These are phyloP conservation scores for Spathaspora boniae DNA, from an alignment of 805 yeast genomes.

Conservation along the genomic window DNA sequence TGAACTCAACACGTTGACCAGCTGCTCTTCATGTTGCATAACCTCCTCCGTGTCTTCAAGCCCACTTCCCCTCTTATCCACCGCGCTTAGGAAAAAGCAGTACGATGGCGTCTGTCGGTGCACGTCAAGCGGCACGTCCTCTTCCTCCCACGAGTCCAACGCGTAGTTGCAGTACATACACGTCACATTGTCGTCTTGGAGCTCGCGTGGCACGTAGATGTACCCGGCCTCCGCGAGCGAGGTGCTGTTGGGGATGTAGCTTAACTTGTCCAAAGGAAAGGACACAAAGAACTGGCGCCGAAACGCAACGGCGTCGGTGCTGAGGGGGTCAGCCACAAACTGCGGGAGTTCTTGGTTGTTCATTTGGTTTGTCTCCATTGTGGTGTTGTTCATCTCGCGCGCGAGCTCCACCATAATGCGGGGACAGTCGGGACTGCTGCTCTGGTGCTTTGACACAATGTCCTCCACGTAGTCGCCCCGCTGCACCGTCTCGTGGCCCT, in stretches of 20 bases:
- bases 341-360: too few relatives aligned
- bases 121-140: slow-evolving; percentile 60
- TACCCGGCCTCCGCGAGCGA: slow-evolving; percentile 45
- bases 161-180: slow-evolving; percentile 26
- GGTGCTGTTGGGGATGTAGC: slow-evolving; percentile 37
- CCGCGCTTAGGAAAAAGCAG: slow-evolving; percentile 34
- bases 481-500: slow-evolving; percentile 23
- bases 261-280: slow-evolving; percentile 45
- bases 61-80: slow-evolving; percentile 9
- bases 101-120: slow-evolving; percentile 35
- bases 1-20: too few relatives aligned
- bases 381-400: too few relatives aligned
- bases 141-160: slow-evolving; percentile 51
- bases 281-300: slow-evolving; percentile 39
- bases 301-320: slow-evolving; percentile 23
- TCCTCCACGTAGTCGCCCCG: slow-evolving; percentile 3
- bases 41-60: neutral
- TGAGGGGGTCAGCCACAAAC: slow-evolving; percentile 27
- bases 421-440: slow-evolving; percentile 13
- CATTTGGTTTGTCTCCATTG: too few relatives aligned
- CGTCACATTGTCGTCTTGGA: slow-evolving; percentile 32
- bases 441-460: slow-evolving; percentile 6
- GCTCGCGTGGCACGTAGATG: slow-evolving; percentile 25
- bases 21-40: neutral
- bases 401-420: too few relatives aligned